These are phyloP conservation scores for Aspergillus kassunensis DNA, from an alignment of 495 filamentous ascomycete species.

Conservation along the genomic window DNA sequence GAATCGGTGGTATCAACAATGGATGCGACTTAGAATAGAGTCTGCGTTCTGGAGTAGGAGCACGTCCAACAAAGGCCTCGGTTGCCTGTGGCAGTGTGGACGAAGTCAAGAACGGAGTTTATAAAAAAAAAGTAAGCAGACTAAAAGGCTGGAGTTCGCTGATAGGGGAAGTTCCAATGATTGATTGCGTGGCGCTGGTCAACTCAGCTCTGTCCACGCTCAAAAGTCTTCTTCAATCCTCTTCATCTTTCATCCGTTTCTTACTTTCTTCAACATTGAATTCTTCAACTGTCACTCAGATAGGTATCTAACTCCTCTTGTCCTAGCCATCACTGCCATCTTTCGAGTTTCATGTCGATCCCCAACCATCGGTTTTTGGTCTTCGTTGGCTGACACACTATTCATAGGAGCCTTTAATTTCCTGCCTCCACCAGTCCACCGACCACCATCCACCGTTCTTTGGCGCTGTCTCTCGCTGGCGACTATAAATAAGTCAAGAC, in stretches of 20 bases:
- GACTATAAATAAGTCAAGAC: slow-evolving; percentile 1
- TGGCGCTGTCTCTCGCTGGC: slow-evolving; percentile 1
- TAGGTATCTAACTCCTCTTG: slow-evolving; percentile 10
- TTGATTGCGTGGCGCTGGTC: slow-evolving; percentile 32
- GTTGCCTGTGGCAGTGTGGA: too few species aligned
- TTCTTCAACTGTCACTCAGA: background rate
- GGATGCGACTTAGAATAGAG: too few species aligned
- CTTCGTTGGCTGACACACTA: slow-evolving; percentile 5
- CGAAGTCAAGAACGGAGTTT: too few species aligned
- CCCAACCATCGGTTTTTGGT: slow-evolving; percentile 8
- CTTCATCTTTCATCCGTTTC: background rate
- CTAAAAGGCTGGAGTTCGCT: background rate
- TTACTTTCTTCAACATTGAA: background rate
- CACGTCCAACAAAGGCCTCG: too few species aligned
- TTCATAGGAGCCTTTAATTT: slow-evolving; percentile 1
- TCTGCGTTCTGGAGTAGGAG: too few species aligned
- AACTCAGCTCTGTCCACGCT: slow-evolving; percentile 13
- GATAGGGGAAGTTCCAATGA: slow-evolving; percentile 19
- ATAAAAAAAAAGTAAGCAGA: background rate
- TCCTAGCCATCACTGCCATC: slow-evolving; percentile 3
- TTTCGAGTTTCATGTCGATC: slow-evolving; percentile 14
- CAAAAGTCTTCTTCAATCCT: slow-evolving; percentile 17
- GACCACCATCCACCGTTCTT: background rate
- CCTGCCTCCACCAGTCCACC: slow-evolving; percentile 9
- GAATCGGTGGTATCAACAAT: background rate